Evolutionary conservation across 208 protist genomes (phyloP), one percentile per base, ranked within the genome.

Genomic region (Angomonas ambiguus): DNA sequence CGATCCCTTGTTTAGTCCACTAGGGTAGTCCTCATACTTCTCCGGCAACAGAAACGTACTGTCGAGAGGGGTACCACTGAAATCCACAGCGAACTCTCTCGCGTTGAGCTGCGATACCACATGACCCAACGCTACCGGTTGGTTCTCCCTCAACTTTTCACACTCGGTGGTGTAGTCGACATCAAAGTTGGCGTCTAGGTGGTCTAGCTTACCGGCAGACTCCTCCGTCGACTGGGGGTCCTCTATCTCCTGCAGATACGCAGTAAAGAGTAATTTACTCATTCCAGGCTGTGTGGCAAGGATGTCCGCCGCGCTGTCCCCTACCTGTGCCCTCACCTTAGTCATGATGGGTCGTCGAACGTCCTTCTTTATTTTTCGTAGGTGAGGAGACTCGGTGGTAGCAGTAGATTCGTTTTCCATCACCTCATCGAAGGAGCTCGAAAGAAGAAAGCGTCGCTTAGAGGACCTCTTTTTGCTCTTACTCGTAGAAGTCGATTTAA

Each of bases 91-190:
- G 18, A 89, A 83, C n/a, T 88, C 83, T 1, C 67, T 67, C 31
- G 80, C 80, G 8, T 83, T 87, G 31, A 94, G 75, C 58, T 92
- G 88, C 1, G 88, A 78, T 2, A 87, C 80, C 25, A 94, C 78
- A 51, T 80, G 80, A n/a, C 88, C 88, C 38, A 91, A 67, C 35
- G 86, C 82, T 45, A 85, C 72, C 48, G 86, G 74, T 41, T 81
- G 69, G 35, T 32, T 59, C 22, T 32, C 53, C 18, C 20, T 8
- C 53, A 59, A 10, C 25, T 27, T 22, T 22, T 59, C 13, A 32
- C 34, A 59, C 45, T 53, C 45, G 18, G 13, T 53, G 45, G 13
- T 20, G 16, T 53, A 53, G 45, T 53, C 45, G 8, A 53, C 45
- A 8, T 4, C 16, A 5, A 27, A 13, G 18, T 53, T 20, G 5